Evolutionary conservation across 2,329 filamentous ascomycete genomes (phyloP), one percentile per base, ranked within the genome.

Genomic region (Exophiala spinifera): DNA sequence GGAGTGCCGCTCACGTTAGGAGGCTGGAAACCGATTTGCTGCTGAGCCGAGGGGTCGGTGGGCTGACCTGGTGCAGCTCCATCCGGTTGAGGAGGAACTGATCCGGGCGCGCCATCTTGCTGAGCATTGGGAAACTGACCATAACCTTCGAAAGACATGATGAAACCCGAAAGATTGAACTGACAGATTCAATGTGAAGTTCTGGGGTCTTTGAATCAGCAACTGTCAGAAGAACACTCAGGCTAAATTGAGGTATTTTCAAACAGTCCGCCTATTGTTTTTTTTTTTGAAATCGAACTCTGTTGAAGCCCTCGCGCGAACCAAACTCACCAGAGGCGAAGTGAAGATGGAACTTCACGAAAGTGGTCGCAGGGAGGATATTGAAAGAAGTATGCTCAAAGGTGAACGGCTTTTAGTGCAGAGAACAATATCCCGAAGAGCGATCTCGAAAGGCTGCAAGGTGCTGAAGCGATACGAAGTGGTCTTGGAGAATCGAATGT

Each of bases 71-170:
- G 75, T 56, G 76, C 69, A 64, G 77, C 79, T 61, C 75, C 76
- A 62, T 76, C 71, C 63, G 77, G 76, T 60, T 71, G 72, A 49
- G 72, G 68, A 56, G 73, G 74, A 59, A 74, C 66, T 57, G 73
- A 73, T 55, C 75, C 77, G 58, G 78, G 78, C 61, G 75, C 74
- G 51, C 74, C 78, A 69, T 81, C 81, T 61, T 78, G 75, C 61
- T 73, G 72, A 63, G 80, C 79, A 70, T 83, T 82, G 67, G 80
- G 81, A 70, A 82, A 84, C 61, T 79, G 76, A 65, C 86, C 82
- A 71, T 82, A 84, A 39, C 36, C 36, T 70, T 81, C 79, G 75
- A 84, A 86, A 69, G 82, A 84, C 84, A 87, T 87, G 55, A 62
- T 79, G 69, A 56, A 46, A 42, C 25, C 46, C 49, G 33, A 46